phyloP scores from a whole-genome alignment of 2,329 filamentous ascomycete species.

The Calonectria fujianensis region DNA sequence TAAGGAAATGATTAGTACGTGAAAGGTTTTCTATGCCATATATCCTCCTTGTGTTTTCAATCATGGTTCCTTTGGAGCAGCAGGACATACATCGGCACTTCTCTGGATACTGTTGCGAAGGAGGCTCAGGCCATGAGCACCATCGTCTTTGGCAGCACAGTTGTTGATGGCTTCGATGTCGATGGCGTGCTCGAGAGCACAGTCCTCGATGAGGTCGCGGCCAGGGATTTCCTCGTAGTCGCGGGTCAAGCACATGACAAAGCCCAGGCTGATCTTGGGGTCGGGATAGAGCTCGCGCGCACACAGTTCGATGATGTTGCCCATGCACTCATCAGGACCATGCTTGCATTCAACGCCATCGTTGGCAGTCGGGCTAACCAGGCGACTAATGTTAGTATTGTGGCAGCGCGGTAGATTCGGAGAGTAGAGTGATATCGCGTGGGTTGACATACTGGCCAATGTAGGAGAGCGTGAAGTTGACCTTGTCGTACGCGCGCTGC shows the following conservation, averaged over 20 bases:
- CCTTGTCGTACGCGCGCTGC: slow-evolving; percentile 86
- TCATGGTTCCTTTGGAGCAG: neutral
- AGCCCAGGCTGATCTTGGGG: slow-evolving; percentile 91
- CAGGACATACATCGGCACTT: slow-evolving; percentile 71
- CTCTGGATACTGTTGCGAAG: slow-evolving; percentile 80
- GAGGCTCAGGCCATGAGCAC: slow-evolving; percentile 80
- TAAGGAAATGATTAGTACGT: slow-evolving; percentile 54
- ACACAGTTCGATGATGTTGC: slow-evolving; percentile 96
- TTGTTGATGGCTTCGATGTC: slow-evolving; percentile 88
- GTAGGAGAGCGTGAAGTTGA: slow-evolving; percentile 93
- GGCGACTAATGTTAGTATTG: neutral
- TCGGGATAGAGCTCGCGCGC: slow-evolving; percentile 88
- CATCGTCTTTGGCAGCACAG: slow-evolving; percentile 86
- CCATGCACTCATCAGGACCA: slow-evolving; percentile 90
- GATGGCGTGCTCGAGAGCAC: slow-evolving; percentile 92
- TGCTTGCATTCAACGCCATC: slow-evolving; percentile 93
- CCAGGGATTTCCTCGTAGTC: slow-evolving; percentile 87
- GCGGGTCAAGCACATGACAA: slow-evolving; percentile 90
- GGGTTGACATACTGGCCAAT: slow-evolving; percentile 81
- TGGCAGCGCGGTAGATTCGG: neutral
- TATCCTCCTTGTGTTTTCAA: slow-evolving; percentile 10
- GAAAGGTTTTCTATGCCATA: slow-evolving; percentile 17
- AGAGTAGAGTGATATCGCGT: neutral
- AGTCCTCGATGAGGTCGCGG: slow-evolving; percentile 86
- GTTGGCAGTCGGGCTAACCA: slow-evolving; percentile 78